These are phyloP conservation scores for Xylariaceae sp. DNA, from an alignment of 2,329 filamentous ascomycete species.

Conservation along the genomic window DNA sequence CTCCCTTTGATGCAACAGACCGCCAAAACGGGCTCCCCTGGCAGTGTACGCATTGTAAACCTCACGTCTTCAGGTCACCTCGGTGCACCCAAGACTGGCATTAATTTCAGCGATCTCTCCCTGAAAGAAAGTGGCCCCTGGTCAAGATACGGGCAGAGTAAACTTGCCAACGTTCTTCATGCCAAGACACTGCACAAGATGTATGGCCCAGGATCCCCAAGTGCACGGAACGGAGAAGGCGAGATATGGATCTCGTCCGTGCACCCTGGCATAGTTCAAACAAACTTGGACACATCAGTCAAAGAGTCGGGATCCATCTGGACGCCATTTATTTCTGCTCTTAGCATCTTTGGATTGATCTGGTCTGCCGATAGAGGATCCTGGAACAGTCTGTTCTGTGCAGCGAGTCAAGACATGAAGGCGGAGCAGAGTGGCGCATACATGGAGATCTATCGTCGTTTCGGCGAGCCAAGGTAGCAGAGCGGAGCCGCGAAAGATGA, in stretches of 20 bases:
- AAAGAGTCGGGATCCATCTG: conserved; percentile 10
- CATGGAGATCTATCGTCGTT: conserved; percentile 30
- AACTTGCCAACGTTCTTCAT: conserved; percentile 45
- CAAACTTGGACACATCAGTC: conserved; percentile 22
- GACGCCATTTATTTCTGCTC: conserved; percentile 7
- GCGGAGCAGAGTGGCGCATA: conserved; percentile 37
- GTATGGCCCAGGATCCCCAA: conserved; percentile 33
- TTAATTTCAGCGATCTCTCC: conserved; percentile 22
- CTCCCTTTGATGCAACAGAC: conserved; percentile 37
- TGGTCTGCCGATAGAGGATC: conserved; percentile 33
- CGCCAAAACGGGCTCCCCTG: conserved; percentile 21
- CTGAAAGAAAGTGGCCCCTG: conserved; percentile 19
- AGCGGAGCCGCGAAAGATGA: conserved; percentile 34
- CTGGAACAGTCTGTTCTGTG: conserved; percentile 37
- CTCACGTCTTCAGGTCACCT: conserved; percentile 30
- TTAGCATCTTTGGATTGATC: conserved; percentile 22
- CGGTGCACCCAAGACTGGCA: conserved; percentile 25
- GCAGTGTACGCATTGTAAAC: conserved; percentile 30
- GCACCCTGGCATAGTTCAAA: conserved; percentile 41
- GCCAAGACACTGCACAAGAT: conserved; percentile 34
- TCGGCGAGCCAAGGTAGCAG: conserved; percentile 33
- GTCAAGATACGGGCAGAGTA: conserved; percentile 43
- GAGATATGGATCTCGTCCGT: conserved; percentile 39
- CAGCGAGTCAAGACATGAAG: conserved; percentile 36
- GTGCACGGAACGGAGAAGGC: conserved; percentile 28